Base-by-base conservation (phyloP, 2,329 filamentous ascomycete genomes). In the Trematosphaeria pertusa region DNA sequence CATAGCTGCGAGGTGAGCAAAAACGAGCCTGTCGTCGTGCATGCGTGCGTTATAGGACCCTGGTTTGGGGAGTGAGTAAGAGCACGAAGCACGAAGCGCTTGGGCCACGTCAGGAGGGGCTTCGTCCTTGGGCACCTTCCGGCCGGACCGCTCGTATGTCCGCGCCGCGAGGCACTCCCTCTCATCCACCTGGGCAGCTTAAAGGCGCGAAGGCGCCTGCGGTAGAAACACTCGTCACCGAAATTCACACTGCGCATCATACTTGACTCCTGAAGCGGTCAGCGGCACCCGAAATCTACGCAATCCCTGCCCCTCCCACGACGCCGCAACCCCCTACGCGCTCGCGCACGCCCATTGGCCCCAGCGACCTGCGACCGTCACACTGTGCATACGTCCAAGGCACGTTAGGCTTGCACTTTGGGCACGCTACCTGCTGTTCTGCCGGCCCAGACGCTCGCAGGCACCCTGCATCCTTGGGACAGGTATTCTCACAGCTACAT, bases 381-480 rank as follows among this genome's bases (percentile, higher is more conserved):
- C 43, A 46, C 40, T 36, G 20, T 43, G 46, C 43, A 50, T 52
- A 49, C 50, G 43, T 43, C 58, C 59, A 55, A 59, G 54, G 48
- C 50, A 59, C 58, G 52, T 56, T 56, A 59, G 56, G 50, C 37
- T 39, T 46, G 41, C 30, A 41, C 12, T 12, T 33, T 35, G 45
- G 33, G 50, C 48, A 17, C 15, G 48, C 48, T 52, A 56, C 48
- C 46, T 44, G 56, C 31, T 50, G 46, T 52, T 55, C 51, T 54
- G 52, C 61, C 48, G 44, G 52, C 51, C 51, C 52, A 52, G 44
- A 46, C 49, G 48, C 50, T 18, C 37, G 18, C 42, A 39, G 44
- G 31, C 48, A 56, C 56, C 53, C 64, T 64, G 61, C 57, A 52
- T 65, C 41, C 53, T 56, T 53, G 51, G 44, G 32, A 50, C 24